Evolutionary conservation across 495 filamentous ascomycete species (phyloP).

Genomic region (Echria macrotheca): DNA sequence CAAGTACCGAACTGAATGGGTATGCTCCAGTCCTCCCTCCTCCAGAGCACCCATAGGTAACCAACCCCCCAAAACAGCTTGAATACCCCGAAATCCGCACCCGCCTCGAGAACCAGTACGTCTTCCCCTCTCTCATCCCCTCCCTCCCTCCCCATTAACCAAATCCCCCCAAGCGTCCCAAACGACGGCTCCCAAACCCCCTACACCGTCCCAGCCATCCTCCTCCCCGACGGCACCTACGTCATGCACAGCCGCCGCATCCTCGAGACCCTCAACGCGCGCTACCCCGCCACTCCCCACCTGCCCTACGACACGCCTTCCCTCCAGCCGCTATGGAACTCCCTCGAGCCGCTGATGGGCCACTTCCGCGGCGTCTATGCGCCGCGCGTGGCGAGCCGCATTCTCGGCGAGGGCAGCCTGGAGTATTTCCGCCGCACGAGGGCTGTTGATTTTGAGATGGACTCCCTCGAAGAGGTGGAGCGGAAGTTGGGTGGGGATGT

Average conservation of each 20-base stretch:
- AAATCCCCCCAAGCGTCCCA: conserved; percentile 19
- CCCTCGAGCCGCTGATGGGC: neutral
- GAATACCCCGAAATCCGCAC: conserved; percentile 58
- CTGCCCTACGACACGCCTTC: conserved; percentile 41
- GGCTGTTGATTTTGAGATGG: conserved; percentile 35
- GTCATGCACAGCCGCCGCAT: conserved; percentile 53
- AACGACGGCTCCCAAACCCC: conserved; percentile 16
- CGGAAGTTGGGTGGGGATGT: conserved; percentile 28
- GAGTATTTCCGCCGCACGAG: conserved; percentile 45
- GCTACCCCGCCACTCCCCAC: conserved; percentile 48
- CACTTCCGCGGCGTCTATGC: conserved; percentile 27
- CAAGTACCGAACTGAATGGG: conserved; percentile 58
- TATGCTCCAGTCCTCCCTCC: neutral
- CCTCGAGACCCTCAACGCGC: conserved; percentile 43
- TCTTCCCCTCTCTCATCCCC: neutral
- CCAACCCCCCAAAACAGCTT: neutral
- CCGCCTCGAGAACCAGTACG: conserved; percentile 23
- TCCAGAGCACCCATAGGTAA: neutral
- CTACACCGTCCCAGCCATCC: conserved; percentile 53
- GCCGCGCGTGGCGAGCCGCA: conserved; percentile 25
- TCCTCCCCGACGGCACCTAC: conserved; percentile 45
- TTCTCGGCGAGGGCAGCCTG: conserved; percentile 39
- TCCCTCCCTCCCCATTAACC: neutral
- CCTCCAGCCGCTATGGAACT: conserved; percentile 32
- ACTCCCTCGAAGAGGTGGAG: conserved; percentile 34